phyloP scores from a whole-genome alignment of 805 yeast species.

The Yarrowia hollandica region DNA sequence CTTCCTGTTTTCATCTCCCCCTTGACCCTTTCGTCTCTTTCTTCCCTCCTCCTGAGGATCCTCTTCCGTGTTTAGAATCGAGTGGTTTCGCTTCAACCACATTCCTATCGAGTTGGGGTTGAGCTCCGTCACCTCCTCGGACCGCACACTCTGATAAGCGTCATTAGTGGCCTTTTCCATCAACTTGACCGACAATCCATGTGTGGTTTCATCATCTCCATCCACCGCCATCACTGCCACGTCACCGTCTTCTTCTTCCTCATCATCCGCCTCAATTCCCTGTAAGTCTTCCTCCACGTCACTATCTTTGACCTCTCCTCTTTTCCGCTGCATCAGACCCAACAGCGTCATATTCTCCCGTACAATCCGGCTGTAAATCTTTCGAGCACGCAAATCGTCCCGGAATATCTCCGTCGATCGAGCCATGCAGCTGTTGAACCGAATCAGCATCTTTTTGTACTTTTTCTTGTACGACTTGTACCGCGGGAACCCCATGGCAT shows the following conservation, averaged over 20 bases:
- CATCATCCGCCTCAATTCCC: not conserved
- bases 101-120: slow-evolving; percentile 27
- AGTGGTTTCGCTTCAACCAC: slow-evolving; percentile 21
- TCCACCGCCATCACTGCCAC: not conserved
- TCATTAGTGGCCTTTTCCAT: slow-evolving; percentile 28
- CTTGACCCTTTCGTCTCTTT: slow-evolving; percentile 2
- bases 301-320: not conserved
- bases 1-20: not conserved
- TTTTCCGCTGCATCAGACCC: slow-evolving; percentile 2
- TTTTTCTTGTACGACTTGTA: slow-evolving; percentile 30
- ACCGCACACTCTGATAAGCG: slow-evolving; percentile 3
- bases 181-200: slow-evolving; percentile 1
- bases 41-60: slow-evolving; percentile 22
- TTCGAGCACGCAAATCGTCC: slow-evolving; percentile 17
- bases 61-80: slow-evolving; percentile 12
- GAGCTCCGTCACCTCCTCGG: slow-evolving; percentile 27
- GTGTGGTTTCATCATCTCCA: not conserved
- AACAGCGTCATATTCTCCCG: slow-evolving; percentile 22
- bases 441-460: slow-evolving; percentile 30
- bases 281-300: not conserved
- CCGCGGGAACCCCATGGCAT: slow-evolving; percentile 17
- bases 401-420: slow-evolving; percentile 21
- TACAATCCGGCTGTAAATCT: slow-evolving; percentile 23
- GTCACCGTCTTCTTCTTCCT: not conserved
- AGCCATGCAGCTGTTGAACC: slow-evolving; percentile 29